Percentiles rank a stretch among this genome's conserved stretches.
Evolutionary conservation across 306 rosid genomes (phyloP).

Genomic region (Lathyrus oleraceus): DNA sequence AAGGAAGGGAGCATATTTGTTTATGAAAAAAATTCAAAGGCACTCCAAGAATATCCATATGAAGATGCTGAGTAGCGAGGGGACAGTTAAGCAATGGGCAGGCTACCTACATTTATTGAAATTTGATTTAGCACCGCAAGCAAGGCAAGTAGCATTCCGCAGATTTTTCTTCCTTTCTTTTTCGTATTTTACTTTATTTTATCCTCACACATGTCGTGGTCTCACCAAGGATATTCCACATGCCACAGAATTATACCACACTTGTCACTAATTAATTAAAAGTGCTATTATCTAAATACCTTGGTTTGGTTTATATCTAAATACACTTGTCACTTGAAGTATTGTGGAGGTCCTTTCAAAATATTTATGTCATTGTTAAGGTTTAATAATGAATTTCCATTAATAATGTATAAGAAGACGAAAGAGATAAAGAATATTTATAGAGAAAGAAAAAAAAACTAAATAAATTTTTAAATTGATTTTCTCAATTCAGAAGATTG

Average conservation of each 20-base stretch:
- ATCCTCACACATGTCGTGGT: background rate
- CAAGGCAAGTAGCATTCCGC: background rate
- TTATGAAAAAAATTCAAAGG: background rate
- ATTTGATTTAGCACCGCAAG: background rate
- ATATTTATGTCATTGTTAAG: too few species aligned
- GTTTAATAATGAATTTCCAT: too few species aligned
- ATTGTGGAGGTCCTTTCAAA: background rate
- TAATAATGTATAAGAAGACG: too few species aligned
- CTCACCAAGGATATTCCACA: conserved; percentile 54
- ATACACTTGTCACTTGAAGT: too few species aligned
- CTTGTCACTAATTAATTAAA: conserved; percentile 1
- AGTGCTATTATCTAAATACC: too few species aligned
- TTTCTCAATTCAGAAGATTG: too few species aligned
- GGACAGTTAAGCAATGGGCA: background rate
- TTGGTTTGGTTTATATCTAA: too few species aligned
- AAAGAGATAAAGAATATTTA: too few species aligned
- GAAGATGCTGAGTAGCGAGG: background rate
- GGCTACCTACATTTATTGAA: background rate
- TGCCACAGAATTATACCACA: conserved; percentile 54
- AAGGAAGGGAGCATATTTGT: too few species aligned
- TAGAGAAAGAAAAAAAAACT: too few species aligned
- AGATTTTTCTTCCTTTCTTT: background rate
- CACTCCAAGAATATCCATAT: background rate
- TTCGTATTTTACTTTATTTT: background rate
- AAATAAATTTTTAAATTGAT: too few species aligned